phyloP scores from a whole-genome alignment of 176 grass and related monocot genomes.

The Rhynchospora tenuis region DNA sequence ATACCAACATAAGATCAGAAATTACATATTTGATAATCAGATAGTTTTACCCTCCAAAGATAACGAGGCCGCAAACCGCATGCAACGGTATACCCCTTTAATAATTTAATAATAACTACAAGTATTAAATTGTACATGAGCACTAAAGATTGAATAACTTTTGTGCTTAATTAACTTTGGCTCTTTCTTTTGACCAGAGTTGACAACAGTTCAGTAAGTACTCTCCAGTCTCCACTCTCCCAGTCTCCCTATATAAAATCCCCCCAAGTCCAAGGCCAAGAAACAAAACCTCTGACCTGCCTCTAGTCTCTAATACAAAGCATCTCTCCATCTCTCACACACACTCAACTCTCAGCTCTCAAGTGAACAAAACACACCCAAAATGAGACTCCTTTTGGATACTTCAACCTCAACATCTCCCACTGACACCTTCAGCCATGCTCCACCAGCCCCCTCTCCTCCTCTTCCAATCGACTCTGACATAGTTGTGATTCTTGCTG shows the following conservation, averaged over 20 bases:
- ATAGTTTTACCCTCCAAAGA: background rate
- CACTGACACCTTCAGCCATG: background rate
- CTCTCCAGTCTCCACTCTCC: background rate
- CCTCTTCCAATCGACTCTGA: conserved; percentile 47
- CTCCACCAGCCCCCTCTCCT: background rate
- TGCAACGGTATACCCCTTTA: background rate
- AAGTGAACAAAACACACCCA: background rate
- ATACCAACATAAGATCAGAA: background rate
- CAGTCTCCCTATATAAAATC: background rate
- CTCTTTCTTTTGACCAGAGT: background rate
- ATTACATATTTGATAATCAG: background rate
- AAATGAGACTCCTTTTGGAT: conserved; percentile 29
- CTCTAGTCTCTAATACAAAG: background rate
- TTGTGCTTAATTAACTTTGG: background rate
- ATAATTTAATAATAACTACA: no score
- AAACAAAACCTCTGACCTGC: background rate
- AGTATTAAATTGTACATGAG: background rate
- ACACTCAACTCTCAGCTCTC: background rate
- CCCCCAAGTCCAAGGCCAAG: background rate
- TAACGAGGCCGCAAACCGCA: no score
- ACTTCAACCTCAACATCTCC: conserved; percentile 15
- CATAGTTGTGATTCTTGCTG: conserved; percentile 59
- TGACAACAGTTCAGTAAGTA: background rate
- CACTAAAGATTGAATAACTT: background rate
- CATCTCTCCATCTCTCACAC: background rate